A percentile compares a stretch with the other conserved stretches of the same genome.
These are phyloP conservation scores for Fusarium heterosporum DNA, from an alignment of 2,329 filamentous ascomycete species.

Conservation along the genomic window DNA sequence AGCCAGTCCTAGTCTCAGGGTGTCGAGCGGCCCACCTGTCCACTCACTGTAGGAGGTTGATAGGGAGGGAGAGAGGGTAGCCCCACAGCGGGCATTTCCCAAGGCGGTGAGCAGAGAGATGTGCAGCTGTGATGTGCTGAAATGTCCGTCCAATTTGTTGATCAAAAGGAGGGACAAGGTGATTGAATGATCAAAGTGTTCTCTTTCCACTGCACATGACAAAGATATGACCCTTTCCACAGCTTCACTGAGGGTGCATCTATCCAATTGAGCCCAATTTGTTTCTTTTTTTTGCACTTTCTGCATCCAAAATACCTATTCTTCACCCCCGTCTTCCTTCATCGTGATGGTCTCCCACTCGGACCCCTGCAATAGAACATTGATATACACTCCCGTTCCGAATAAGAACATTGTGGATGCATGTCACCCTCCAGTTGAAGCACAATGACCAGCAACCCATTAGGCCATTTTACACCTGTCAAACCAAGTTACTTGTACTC, in stretches of 20 bases:
- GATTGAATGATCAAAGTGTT: constrained; percentile 3
- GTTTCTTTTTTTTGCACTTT: not conserved
- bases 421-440: constrained; percentile 33
- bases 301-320: constrained; percentile 1
- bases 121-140: constrained; percentile 19
- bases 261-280: constrained; percentile 1
- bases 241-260: not conserved
- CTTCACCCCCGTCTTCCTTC: constrained; percentile 4
- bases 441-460: not conserved
- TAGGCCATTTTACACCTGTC: not conserved
- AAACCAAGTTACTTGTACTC: not conserved
- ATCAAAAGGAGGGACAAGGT: constrained; percentile 20
- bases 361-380: constrained; percentile 15
- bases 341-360: not conserved
- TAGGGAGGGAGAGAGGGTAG: constrained; percentile 9
- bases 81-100: constrained; percentile 44
- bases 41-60: constrained; percentile 20
- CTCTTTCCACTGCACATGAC: not conserved
- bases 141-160: constrained; percentile 3
- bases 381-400: constrained; percentile 8
- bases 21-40: not conserved
- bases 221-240: not conserved
- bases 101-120: constrained; percentile 42
- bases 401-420: constrained; percentile 31
- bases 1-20: constrained; percentile 30